phyloP scores from a whole-genome alignment of 2,329 filamentous ascomycete species.

The Ophiosphaerella narmari region DNA sequence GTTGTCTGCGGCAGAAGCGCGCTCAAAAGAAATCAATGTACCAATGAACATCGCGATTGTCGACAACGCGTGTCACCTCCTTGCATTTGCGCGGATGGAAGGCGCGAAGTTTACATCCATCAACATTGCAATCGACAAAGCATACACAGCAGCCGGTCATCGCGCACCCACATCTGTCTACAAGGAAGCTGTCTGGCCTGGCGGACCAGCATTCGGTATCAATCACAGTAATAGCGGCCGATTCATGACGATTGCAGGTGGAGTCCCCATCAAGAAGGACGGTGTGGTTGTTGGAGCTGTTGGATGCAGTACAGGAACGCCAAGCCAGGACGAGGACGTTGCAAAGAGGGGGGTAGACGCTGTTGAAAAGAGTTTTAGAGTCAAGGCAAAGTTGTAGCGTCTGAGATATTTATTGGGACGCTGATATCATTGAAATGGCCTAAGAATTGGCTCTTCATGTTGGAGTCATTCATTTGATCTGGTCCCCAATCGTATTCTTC shows the following conservation, averaged over 20 bases:
- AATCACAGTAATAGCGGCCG: slow-evolving; percentile 58
- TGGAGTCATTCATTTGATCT: too few species aligned
- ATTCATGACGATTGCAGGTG: slow-evolving; percentile 60
- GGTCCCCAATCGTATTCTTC: too few species aligned
- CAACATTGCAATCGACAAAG: slow-evolving; percentile 67
- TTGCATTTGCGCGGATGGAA: slow-evolving; percentile 56
- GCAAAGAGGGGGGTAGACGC: slow-evolving; percentile 58
- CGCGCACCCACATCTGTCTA: slow-evolving; percentile 57
- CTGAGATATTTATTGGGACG: too few species aligned
- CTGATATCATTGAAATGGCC: too few species aligned
- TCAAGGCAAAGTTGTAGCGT: slow-evolving; percentile 49
- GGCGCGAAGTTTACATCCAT: slow-evolving; percentile 55
- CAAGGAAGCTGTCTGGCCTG: slow-evolving; percentile 59
- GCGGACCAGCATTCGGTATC: slow-evolving; percentile 58
- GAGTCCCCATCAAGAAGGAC: slow-evolving; percentile 55
- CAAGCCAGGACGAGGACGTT: slow-evolving; percentile 59
- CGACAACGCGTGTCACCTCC: slow-evolving; percentile 52
- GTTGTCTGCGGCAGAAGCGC: slow-evolving; percentile 42
- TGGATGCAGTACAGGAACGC: slow-evolving; percentile 60
- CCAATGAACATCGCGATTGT: slow-evolving; percentile 58
- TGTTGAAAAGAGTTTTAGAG: slow-evolving; percentile 41
- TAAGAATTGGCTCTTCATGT: too few species aligned
- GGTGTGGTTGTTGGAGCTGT: slow-evolving; percentile 59
- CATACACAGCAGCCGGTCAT: slow-evolving; percentile 63
- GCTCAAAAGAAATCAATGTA: slow-evolving; percentile 42